Percentiles rank a stretch among this genome's conserved stretches.
Evolutionary conservation across 2,329 filamentous ascomycete species (phyloP).

Genomic region (Aureobasidium sp.): DNA sequence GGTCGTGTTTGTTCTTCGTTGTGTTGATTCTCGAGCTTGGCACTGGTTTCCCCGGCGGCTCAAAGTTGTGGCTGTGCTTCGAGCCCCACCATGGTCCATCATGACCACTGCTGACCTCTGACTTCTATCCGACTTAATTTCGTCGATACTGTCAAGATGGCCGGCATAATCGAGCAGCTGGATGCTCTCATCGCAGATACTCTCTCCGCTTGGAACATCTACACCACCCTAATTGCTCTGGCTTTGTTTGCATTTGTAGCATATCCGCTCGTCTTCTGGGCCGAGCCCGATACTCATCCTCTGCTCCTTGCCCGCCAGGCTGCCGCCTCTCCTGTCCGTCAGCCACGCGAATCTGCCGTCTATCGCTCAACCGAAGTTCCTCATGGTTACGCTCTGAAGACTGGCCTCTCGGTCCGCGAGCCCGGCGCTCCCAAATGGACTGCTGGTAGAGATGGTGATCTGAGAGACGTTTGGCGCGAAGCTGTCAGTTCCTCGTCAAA

Average conservation of each 20-base stretch:
- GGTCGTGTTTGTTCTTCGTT: not conserved
- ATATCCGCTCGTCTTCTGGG: slow-evolving; percentile 62
- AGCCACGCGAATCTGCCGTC: slow-evolving; percentile 75
- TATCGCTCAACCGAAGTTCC: slow-evolving; percentile 81
- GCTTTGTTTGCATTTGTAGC: slow-evolving; percentile 60
- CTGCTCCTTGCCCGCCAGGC: slow-evolving; percentile 84
- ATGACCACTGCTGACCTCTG: not conserved
- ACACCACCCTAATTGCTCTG: slow-evolving; percentile 66
- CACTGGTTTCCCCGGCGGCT: slow-evolving; percentile 5
- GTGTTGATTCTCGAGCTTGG: slow-evolving; percentile 7
- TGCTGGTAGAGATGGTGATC: slow-evolving; percentile 74
- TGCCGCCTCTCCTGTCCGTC: slow-evolving; percentile 67
- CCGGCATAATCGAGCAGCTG: slow-evolving; percentile 54
- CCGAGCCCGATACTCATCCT: slow-evolving; percentile 86
- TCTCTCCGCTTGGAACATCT: slow-evolving; percentile 73
- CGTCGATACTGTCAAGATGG: slow-evolving; percentile 27
- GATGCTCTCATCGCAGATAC: slow-evolving; percentile 64
- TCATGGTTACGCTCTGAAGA: slow-evolving; percentile 72
- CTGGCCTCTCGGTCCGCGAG: slow-evolving; percentile 76
- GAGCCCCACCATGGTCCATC: not conserved
- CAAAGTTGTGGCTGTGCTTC: slow-evolving; percentile 2
- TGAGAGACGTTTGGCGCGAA: slow-evolving; percentile 87
- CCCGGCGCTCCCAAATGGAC: slow-evolving; percentile 75
- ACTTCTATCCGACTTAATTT: no score
- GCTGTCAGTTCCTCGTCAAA: slow-evolving; percentile 36